A percentile compares a stretch with the other conserved stretches of the same genome.
phyloP scores from a whole-genome alignment of 1,284 basidiomycete species.

The Puccinia horiana region DNA sequence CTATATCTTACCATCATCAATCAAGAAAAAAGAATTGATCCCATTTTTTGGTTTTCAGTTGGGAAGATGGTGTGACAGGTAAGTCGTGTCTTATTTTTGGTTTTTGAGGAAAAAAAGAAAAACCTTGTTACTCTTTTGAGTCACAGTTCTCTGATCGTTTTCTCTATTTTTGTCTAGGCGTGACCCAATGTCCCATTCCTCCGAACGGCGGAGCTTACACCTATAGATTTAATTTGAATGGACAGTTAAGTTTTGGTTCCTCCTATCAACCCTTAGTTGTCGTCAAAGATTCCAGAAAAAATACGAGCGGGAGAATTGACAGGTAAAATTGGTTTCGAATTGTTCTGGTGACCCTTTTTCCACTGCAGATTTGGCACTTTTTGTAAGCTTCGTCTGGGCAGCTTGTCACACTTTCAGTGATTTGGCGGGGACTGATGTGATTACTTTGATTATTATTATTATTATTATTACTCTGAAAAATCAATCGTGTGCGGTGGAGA shows the following conservation, averaged over 20 bases:
- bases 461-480: not conserved
- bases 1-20: too few relatives aligned
- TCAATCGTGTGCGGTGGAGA: not conserved
- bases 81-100: not conserved
- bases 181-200: conserved; percentile 47
- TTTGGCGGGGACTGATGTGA: not conserved
- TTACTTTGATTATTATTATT: not conserved
- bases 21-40: too few relatives aligned
- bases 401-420: too few relatives aligned
- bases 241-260: conserved; percentile 24
- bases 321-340: too few relatives aligned
- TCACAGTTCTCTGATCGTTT: too few relatives aligned
- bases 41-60: conserved; percentile 28
- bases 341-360: too few relatives aligned
- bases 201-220: conserved; percentile 33
- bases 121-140: not conserved
- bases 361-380: conserved; percentile 49
- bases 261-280: not conserved
- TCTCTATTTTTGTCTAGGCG: too few relatives aligned
- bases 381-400: conserved; percentile 41
- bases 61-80: conserved; percentile 47
- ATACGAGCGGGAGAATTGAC: too few relatives aligned
- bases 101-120: not conserved
- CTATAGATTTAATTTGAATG: conserved; percentile 36
- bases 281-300: too few relatives aligned